Conservation (phyloP, 176 grass and related monocot genomes). For the Ananas comosus region DNA sequence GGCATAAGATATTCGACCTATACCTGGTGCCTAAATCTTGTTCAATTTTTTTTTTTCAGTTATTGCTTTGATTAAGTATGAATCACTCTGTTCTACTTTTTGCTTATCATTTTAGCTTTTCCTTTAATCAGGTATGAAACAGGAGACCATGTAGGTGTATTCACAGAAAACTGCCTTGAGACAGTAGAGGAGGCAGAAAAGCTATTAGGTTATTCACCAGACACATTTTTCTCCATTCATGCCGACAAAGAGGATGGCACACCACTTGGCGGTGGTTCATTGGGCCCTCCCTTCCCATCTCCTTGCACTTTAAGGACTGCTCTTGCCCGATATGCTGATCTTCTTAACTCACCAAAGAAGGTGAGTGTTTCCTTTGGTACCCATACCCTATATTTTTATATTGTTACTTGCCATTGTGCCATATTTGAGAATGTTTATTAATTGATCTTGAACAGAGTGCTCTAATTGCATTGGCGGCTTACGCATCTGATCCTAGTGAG, state of each 20-base stretch:
- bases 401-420: neutral
- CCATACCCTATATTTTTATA: neutral
- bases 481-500: conserved; percentile 65
- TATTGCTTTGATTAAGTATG: too few relatives aligned
- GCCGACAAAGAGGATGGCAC: conserved; percentile 79
- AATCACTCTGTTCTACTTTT: neutral
- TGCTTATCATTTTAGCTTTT: conserved; percentile 10
- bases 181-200: conserved; percentile 68
- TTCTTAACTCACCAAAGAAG: conserved; percentile 97
- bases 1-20: too few relatives aligned
- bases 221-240: conserved; percentile 83
- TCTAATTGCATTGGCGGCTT: conserved; percentile 61
- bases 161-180: conserved; percentile 62
- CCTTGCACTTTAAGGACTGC: conserved; percentile 66
- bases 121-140: conserved; percentile 66
- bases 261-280: conserved; percentile 50
- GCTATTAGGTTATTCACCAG: conserved; percentile 55
- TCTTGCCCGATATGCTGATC: conserved; percentile 79
- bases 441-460: conserved; percentile 41
- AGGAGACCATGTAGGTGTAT: conserved; percentile 90
- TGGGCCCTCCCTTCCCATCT: conserved; percentile 75
- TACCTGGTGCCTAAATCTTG: too few relatives aligned
- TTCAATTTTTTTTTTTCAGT: too few relatives aligned
- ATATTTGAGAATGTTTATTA: conserved; percentile 6
- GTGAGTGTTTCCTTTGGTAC: conserved; percentile 28